Evolutionary conservation across 805 yeast species (phyloP).

Genomic region (Myxozyma nipponensis): DNA sequence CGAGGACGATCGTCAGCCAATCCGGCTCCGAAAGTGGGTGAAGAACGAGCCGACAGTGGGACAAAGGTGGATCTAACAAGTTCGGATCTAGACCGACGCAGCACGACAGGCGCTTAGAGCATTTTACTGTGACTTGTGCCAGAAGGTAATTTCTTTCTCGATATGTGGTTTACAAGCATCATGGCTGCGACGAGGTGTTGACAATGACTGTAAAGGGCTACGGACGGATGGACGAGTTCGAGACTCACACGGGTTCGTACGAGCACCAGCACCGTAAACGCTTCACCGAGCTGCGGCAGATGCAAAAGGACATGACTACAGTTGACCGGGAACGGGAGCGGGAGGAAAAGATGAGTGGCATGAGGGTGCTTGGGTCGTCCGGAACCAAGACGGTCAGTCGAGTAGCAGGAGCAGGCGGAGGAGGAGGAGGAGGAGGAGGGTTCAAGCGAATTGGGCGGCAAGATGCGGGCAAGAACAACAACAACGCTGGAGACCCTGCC

Average conservation of each 20-base stretch:
- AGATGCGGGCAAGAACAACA: slow-evolving; percentile 9
- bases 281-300: slow-evolving; percentile 23
- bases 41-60: too few species aligned
- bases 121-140: slow-evolving; percentile 27
- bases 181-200: not conserved
- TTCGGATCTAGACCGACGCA: slow-evolving; percentile 23
- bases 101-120: slow-evolving; percentile 25
- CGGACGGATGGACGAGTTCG: slow-evolving; percentile 27
- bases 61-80: not conserved
- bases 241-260: slow-evolving; percentile 24
- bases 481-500: not conserved
- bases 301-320: slow-evolving; percentile 18
- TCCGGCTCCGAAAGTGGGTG: slow-evolving; percentile 16
- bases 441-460: slow-evolving; percentile 16
- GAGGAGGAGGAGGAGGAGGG: slow-evolving; percentile 13
- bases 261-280: slow-evolving; percentile 28
- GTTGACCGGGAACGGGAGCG: slow-evolving; percentile 21
- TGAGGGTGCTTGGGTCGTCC: slow-evolving; percentile 17
- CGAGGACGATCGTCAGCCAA: slow-evolving; percentile 14
- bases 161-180: not conserved
- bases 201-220: slow-evolving; percentile 15
- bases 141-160: slow-evolving; percentile 10
- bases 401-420: slow-evolving; percentile 7
- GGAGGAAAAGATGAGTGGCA: slow-evolving; percentile 20
- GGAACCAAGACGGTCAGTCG: not conserved